Evolutionary conservation across 2,329 filamentous ascomycete species (phyloP).

Genomic region (Colletotrichum sp.): DNA sequence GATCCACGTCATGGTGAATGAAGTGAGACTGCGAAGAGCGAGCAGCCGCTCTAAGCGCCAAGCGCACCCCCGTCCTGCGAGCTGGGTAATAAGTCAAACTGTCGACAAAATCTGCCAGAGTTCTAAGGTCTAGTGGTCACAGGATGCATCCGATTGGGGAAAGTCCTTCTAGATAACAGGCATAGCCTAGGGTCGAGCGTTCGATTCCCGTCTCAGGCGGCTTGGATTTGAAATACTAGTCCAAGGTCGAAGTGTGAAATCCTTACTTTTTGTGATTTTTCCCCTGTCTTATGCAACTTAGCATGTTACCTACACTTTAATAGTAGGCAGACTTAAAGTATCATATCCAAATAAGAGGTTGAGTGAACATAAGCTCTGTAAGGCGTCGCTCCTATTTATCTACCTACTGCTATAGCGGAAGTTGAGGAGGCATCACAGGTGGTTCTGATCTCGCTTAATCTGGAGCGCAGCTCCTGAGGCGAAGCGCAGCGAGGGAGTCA

Average conservation of each 20-base stretch:
- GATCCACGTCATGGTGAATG: not conserved
- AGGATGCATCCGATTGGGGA: not conserved
- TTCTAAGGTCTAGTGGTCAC: not conserved
- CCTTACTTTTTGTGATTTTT: not conserved
- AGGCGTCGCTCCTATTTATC: too few species aligned
- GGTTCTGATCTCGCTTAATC: not conserved
- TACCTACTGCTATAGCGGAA: not conserved
- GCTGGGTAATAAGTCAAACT: not conserved
- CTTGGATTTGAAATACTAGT: not conserved
- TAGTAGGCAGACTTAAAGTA: not conserved
- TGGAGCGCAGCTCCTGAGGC: too few species aligned
- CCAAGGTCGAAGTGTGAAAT: not conserved
- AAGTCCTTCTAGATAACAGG: not conserved
- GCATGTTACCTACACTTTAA: not conserved
- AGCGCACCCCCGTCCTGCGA: not conserved
- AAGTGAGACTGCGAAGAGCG: not conserved
- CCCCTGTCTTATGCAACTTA: fast-evolving
- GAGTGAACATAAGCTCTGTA: not conserved
- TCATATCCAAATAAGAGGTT: fast-evolving
- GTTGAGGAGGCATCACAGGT: not conserved
- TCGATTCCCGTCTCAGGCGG: not conserved
- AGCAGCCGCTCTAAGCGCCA: not conserved
- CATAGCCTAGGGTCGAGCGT: not conserved
- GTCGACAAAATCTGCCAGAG: not conserved
- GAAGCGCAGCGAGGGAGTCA: too few species aligned